A percentile compares a stretch with the other conserved stretches of the same genome.
Evolutionary conservation across 176 grass and related monocot species (phyloP).

Genomic region (Thinopyrum elongatum): DNA sequence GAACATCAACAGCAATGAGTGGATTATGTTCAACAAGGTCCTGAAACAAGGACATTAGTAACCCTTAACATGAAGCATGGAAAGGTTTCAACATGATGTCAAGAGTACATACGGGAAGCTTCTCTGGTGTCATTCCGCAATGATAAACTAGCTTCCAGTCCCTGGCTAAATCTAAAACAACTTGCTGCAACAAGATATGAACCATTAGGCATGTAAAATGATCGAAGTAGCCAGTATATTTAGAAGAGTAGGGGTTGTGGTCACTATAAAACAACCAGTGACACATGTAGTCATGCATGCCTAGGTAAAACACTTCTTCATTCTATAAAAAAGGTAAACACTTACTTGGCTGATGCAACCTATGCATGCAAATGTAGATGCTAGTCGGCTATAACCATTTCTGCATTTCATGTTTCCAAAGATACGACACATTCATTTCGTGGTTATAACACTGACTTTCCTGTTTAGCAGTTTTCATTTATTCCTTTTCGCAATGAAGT

Average conservation of each 20-base stretch:
- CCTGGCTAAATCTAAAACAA: slow-evolving; percentile 63
- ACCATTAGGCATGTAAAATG: slow-evolving; percentile 20
- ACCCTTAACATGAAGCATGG: slow-evolving; percentile 7
- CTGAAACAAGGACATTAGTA: slow-evolving; percentile 41
- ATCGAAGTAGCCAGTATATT: slow-evolving; percentile 2
- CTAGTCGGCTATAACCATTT: background rate
- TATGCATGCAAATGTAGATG: background rate
- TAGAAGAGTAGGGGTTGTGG: background rate
- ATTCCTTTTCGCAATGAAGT: background rate
- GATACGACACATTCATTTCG: background rate
- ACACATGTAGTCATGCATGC: background rate
- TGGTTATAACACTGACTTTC: background rate
- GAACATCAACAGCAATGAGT: slow-evolving; percentile 74
- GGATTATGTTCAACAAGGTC: slow-evolving; percentile 97
- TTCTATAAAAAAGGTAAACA: slow-evolving; percentile 11
- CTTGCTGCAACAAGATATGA: slow-evolving; percentile 62
- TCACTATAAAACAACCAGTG: background rate
- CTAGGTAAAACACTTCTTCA: background rate
- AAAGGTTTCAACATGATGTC: slow-evolving; percentile 23
- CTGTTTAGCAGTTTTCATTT: slow-evolving; percentile 2
- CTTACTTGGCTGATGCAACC: background rate
- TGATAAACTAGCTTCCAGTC: slow-evolving; percentile 91
- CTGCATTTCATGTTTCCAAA: slow-evolving; percentile 8
- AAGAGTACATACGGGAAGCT: slow-evolving; percentile 70
- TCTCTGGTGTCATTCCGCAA: slow-evolving; percentile 78